Percentiles rank a stretch among this genome's conserved stretches.
These are phyloP conservation scores for Poteriospumella lacustris DNA, from an alignment of 108 stramenopile species.

Conservation along the genomic window DNA sequence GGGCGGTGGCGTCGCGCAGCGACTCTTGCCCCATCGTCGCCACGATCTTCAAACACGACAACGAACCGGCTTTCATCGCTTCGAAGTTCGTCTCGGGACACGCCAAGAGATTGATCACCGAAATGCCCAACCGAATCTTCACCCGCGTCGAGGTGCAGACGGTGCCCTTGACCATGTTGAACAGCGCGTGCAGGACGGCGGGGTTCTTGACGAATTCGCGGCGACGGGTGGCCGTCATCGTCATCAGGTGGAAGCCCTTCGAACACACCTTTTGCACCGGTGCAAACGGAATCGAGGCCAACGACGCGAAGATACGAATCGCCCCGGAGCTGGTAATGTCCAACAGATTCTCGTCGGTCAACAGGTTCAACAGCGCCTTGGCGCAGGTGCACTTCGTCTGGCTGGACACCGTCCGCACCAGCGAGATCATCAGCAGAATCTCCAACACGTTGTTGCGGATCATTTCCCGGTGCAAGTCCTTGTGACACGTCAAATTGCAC, in stretches of 20 bases:
- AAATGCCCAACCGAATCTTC: background rate
- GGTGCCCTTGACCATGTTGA: background rate
- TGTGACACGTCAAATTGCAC: slow-evolving; percentile 19
- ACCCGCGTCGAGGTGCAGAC: background rate
- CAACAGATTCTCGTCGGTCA: background rate
- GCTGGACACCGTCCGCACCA: slow-evolving; percentile 8
- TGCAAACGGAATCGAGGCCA: background rate
- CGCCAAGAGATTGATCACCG: slow-evolving; percentile 5
- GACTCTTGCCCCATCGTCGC: slow-evolving; percentile 16
- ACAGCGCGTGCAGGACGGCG: background rate
- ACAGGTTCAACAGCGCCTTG: slow-evolving; percentile 9
- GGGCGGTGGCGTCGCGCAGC: background rate
- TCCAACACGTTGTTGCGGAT: slow-evolving; percentile 7
- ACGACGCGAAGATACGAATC: slow-evolving; percentile 16
- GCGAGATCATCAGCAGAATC: background rate
- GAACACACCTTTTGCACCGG: slow-evolving; percentile 14
- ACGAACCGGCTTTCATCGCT: background rate
- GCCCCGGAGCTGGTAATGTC: background rate
- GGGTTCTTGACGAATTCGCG: background rate
- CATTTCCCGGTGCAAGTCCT: background rate
- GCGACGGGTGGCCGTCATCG: background rate
- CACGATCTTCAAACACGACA: slow-evolving; percentile 13
- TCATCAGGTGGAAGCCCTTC: slow-evolving; percentile 13
- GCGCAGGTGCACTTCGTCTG: slow-evolving; percentile 3
- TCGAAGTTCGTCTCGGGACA: background rate